Base-by-base conservation (phyloP, 1,284 basidiomycete species). In the Trichosporon sp. region DNA sequence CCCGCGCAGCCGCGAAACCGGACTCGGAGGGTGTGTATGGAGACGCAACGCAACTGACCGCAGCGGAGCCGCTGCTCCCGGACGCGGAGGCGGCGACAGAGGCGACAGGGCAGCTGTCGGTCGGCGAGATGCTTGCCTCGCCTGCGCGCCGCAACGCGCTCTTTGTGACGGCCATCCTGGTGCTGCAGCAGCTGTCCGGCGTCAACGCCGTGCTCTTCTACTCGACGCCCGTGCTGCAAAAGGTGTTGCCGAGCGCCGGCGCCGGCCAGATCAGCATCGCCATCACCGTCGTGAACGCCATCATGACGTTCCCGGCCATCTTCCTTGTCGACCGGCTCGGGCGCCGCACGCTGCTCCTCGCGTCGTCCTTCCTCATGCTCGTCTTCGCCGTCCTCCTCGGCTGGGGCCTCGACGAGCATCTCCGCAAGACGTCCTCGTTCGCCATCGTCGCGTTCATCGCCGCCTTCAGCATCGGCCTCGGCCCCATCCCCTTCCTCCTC, bases 401-500 rank as follows among this genome's bases (percentile, higher is more conserved):
- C 1, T 85, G 89, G 66, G 91, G 91, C 0, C 84, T 97, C 68
- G 86, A 94, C 77, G 84, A 85, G 3, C 87, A 87, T 42, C 81
- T 86, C 68, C 86, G 87, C 13, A 81, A 85, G 6, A 77, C 94
- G 9, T 88, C 91, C 8, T 93, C 91, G 66, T 77, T 92, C 27
- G 88, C 91, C 3, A 93, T 97, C 73, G 82, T 93, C 62, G 85
- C 88, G 1, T 95, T 97, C 79, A 90, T 97, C 38, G 89, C 91
- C 78, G 91, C 91, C 0, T 98, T 96, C 79, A 91, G 92, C 0
- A 84, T 92, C 44, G 95, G 95, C 1, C 86, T 97, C n/a, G 95
- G 95, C 0, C 94, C 95, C 0, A 85, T 97, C 38, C 95, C 95
- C 0, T 97, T 95, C 79, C 89, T 98, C 53, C 90, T 97, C 81